phyloP scores from a whole-genome alignment of 768 basidiomycete species.

The Pisolithus marmoratus region DNA sequence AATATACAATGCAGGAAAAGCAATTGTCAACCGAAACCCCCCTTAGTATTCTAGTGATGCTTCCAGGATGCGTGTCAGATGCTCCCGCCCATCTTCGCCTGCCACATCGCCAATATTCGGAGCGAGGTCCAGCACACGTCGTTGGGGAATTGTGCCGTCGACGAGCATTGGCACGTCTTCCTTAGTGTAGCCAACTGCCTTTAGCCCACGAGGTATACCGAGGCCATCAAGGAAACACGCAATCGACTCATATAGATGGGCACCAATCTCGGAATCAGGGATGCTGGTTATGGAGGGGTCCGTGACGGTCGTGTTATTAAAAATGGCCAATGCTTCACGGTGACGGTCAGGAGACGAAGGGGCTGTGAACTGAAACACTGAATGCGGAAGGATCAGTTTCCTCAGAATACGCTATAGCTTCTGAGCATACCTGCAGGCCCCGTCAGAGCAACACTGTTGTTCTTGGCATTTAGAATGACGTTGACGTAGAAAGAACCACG shows the following conservation, averaged over 20 bases:
- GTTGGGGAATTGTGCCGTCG: constrained; percentile 87
- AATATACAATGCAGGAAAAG: not conserved
- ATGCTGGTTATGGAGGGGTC: constrained; percentile 69
- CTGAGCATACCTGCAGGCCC: constrained; percentile 68
- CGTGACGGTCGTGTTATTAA: constrained; percentile 57
- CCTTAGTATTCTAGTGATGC: constrained; percentile 68
- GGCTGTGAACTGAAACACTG: constrained; percentile 93
- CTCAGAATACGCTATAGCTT: constrained; percentile 4
- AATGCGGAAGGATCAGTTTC: not conserved
- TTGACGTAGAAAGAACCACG: not conserved
- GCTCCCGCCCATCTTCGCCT: constrained; percentile 78
- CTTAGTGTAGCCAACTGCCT: constrained; percentile 69
- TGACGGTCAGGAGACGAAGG: constrained; percentile 91
- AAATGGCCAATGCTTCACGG: constrained; percentile 82
- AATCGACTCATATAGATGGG: constrained; percentile 77
- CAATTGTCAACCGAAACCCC: not conserved
- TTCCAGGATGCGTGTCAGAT: constrained; percentile 77
- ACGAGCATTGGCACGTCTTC: constrained; percentile 72
- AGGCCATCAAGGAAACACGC: constrained; percentile 83
- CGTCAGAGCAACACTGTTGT: constrained; percentile 70
- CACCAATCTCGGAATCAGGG: constrained; percentile 74
- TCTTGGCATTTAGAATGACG: constrained; percentile 5
- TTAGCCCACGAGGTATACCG: constrained; percentile 81
- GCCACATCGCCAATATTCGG: constrained; percentile 82
- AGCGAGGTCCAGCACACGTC: constrained; percentile 88